A percentile compares a stretch with the other conserved stretches of the same genome.
Conservation (phyloP, 116 monocot genomes). For the Iris pallida region DNA sequence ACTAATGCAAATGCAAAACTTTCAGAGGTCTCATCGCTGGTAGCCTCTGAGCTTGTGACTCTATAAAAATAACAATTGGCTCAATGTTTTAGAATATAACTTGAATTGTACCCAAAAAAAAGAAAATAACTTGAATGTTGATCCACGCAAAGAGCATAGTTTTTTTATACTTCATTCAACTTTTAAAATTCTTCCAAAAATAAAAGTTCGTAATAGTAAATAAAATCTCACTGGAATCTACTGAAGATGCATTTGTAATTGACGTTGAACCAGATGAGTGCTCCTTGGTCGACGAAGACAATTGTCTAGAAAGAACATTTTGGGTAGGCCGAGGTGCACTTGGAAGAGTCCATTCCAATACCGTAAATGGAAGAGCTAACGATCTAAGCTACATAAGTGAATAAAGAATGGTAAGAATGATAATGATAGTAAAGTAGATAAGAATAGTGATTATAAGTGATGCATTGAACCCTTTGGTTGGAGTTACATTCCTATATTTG, state of each 20-base stretch:
- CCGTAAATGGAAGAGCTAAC: constrained; percentile 98
- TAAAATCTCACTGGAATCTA: constrained; percentile 56
- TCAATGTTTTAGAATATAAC: constrained; percentile 9
- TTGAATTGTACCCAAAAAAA: not conserved
- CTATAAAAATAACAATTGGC: constrained; percentile 29
- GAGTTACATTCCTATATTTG: too few species aligned
- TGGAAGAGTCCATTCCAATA: constrained; percentile 99
- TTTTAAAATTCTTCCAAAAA: not conserved
- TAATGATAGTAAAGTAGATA: too few species aligned
- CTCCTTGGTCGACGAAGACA: constrained; percentile 46
- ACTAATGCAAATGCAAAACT: constrained; percentile 98
- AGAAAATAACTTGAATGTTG: not conserved
- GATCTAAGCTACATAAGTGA: constrained; percentile 83
- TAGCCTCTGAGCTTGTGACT: constrained; percentile 44
- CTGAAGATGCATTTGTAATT: constrained; percentile 26
- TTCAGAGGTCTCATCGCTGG: constrained; percentile 83
- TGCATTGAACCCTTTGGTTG: too few species aligned
- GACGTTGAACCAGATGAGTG: constrained; percentile 29
- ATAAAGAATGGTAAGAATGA: constrained; percentile 7
- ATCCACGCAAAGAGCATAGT: not conserved
- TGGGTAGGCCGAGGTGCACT: constrained; percentile 72
- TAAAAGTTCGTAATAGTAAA: constrained; percentile 2
- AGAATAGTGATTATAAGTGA: too few species aligned
- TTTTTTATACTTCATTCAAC: too few species aligned
- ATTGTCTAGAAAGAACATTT: constrained; percentile 55